Evolutionary conservation across 352 stramenopile species (phyloP).

Genomic region (Phytophthora pseudosyringae): DNA sequence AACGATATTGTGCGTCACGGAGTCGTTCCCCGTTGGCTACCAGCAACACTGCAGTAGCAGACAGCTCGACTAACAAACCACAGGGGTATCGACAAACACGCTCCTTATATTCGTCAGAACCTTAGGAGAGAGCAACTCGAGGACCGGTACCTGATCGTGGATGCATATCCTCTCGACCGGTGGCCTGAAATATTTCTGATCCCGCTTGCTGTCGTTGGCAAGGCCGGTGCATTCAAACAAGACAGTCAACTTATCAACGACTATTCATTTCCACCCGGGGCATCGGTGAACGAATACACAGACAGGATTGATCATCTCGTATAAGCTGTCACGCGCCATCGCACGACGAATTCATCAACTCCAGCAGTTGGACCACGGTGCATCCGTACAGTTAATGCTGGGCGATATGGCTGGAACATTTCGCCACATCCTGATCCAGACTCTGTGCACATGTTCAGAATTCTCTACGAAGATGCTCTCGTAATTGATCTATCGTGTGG

Average conservation of each 20-base stretch:
- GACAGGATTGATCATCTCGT: slow-evolving; percentile 24
- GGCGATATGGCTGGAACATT: slow-evolving; percentile 39
- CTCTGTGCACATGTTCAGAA: slow-evolving; percentile 19
- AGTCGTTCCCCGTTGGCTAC: background rate
- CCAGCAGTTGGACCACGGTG: background rate
- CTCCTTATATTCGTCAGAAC: background rate
- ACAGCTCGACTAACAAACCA: slow-evolving; percentile 1
- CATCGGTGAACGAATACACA: slow-evolving; percentile 33
- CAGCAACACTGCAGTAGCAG: background rate
- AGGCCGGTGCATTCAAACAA: background rate
- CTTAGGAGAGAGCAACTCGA: slow-evolving; percentile 17
- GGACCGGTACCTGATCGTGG: slow-evolving; percentile 13
- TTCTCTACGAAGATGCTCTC: slow-evolving; percentile 15
- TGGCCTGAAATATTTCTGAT: slow-evolving; percentile 23
- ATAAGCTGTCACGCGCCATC: slow-evolving; percentile 25
- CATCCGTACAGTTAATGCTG: slow-evolving; percentile 23
- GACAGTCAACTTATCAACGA: slow-evolving; percentile 27
- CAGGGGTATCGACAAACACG: background rate
- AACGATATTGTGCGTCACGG: slow-evolving; percentile 9
- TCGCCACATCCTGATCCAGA: slow-evolving; percentile 27
- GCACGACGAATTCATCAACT: slow-evolving; percentile 21
- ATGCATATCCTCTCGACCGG: background rate
- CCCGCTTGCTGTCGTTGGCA: slow-evolving; percentile 11
- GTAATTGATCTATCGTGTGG: slow-evolving; percentile 32
- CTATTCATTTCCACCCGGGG: slow-evolving; percentile 17